Base-by-base conservation (phyloP, 1,284 basidiomycete species). In the Malassezia furfur region DNA sequence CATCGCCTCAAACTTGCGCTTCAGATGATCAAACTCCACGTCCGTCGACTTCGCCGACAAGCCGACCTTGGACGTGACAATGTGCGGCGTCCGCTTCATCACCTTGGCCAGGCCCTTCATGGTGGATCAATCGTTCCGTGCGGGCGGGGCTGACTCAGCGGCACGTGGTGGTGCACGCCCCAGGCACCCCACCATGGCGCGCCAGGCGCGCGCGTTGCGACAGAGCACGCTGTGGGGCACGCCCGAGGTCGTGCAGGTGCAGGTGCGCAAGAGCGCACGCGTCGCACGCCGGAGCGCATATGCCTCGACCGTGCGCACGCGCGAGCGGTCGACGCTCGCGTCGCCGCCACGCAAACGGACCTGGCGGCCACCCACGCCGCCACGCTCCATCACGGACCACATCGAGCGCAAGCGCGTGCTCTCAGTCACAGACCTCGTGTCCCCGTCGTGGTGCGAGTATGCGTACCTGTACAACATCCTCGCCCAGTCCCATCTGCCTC, bases 1-100 rank as follows among this genome's bases (percentile, higher is more conserved):
- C 64, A 93, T 80, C 8, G 81, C 76, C 15, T 81, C 76, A 74
- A 93, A 93, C 70, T 86, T 63, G 34, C 67, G 57, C n/a, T 65
- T 63, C 48, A 73, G 52, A 11, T 70, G 60, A 56, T 73, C 71
- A 45, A 73, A 73, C 11, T 65, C 63, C 3, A 72, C 63, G 54
- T 74, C 72, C 47, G 60, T 60, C 5, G 71, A 68, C 49, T 69
- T 70, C 47, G 65, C 51, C 48, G 71, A 55, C 52, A 72, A 61
- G 40, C 72, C 72, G 41, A 74, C 72, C 37, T 64, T 64, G 21
- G 65, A 64, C 37, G 68, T 64, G 57, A 74, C 63, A 46, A 74
- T 61, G 51, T 74, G 72, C 53, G 72, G 72, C 52, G 70, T 65
- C 38, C 70, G 60, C 62, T 68, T 68, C 48, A 68, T 63, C 32